Evolutionary conservation across 352 stramenopile genomes (phyloP).

Genomic region (Pythium volutum): DNA sequence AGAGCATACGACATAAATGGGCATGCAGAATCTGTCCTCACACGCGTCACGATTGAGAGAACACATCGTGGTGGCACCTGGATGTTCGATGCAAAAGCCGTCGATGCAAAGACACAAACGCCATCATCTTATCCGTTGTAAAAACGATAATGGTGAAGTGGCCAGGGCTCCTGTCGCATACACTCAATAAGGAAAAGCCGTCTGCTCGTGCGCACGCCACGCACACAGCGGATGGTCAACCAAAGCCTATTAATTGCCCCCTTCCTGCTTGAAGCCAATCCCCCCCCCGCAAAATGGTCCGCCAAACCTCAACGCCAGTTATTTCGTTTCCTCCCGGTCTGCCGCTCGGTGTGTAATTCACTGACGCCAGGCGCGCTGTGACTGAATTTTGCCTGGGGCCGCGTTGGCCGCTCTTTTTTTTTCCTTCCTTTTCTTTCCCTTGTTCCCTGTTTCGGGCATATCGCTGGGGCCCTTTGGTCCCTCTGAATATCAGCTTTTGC

Average conservation of each 20-base stretch:
- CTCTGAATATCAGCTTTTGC: constrained; percentile 12
- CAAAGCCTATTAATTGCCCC: no score
- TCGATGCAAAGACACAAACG: no score
- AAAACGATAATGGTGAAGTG: constrained; percentile 2
- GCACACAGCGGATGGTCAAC: no score
- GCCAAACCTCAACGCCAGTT: constrained; percentile 11
- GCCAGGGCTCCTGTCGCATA: background rate
- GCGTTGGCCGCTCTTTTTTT: constrained; percentile 21
- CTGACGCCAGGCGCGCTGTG: constrained; percentile 20
- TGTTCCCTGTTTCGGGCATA: constrained; percentile 14
- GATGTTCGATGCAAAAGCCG: constrained; percentile 2
- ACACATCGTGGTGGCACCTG: constrained; percentile 11
- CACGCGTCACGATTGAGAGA: no score
- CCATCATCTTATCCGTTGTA: no score
- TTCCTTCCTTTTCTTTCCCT: constrained; percentile 25
- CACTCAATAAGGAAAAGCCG: no score
- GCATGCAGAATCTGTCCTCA: no score
- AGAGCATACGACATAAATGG: no score
- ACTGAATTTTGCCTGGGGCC: constrained; percentile 14
- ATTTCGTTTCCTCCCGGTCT: background rate
- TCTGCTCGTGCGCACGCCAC: no score
- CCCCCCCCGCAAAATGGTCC: no score
- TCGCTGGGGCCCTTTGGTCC: constrained; percentile 5
- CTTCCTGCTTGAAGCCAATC: no score
- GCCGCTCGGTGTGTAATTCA: constrained; percentile 24